Evolutionary conservation across 2,329 filamentous ascomycete species (phyloP).

Genomic region (Colletotrichum graminicola): DNA sequence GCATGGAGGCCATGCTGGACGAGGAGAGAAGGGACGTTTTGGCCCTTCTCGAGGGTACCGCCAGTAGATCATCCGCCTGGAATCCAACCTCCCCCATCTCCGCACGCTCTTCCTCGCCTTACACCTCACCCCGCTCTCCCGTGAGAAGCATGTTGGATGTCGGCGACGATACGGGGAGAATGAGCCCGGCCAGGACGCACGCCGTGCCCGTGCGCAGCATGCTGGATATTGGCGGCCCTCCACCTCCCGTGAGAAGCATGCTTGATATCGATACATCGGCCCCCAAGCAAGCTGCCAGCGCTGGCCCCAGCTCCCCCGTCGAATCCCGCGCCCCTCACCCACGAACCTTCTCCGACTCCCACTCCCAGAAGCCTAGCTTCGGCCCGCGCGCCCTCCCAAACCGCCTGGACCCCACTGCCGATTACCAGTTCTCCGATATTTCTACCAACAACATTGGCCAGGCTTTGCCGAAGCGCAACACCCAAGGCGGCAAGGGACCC

Average conservation of each 20-base stretch:
- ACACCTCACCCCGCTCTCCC: slow-evolving; percentile 71
- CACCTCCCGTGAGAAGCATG: slow-evolving; percentile 63
- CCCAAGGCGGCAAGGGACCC: slow-evolving; percentile 56
- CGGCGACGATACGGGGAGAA: slow-evolving; percentile 57
- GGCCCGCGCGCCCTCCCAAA: slow-evolving; percentile 49
- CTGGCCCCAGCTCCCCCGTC: slow-evolving; percentile 60
- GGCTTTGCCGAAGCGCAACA: slow-evolving; percentile 64
- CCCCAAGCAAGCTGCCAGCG: slow-evolving; percentile 53
- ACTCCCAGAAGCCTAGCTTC: slow-evolving; percentile 61
- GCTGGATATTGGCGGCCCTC: slow-evolving; percentile 67
- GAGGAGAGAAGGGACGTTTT: slow-evolving; percentile 82
- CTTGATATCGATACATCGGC: slow-evolving; percentile 60
- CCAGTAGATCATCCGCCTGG: slow-evolving; percentile 45
- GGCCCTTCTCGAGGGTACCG: slow-evolving; percentile 71
- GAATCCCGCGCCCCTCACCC: slow-evolving; percentile 55
- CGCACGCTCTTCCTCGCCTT: slow-evolving; percentile 65
- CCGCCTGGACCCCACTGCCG: slow-evolving; percentile 53
- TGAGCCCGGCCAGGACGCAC: slow-evolving; percentile 52
- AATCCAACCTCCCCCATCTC: slow-evolving; percentile 49
- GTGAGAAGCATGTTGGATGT: slow-evolving; percentile 77
- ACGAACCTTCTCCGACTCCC: slow-evolving; percentile 69
- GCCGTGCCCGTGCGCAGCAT: slow-evolving; percentile 73
- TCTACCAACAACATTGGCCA: slow-evolving; percentile 64
- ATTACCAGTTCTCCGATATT: slow-evolving; percentile 73
- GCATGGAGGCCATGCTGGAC: slow-evolving; percentile 81